A percentile compares a stretch with the other conserved stretches of the same genome.
Evolutionary conservation across 305 asterid species (phyloP).

Genomic region (Withania somnifera): DNA sequence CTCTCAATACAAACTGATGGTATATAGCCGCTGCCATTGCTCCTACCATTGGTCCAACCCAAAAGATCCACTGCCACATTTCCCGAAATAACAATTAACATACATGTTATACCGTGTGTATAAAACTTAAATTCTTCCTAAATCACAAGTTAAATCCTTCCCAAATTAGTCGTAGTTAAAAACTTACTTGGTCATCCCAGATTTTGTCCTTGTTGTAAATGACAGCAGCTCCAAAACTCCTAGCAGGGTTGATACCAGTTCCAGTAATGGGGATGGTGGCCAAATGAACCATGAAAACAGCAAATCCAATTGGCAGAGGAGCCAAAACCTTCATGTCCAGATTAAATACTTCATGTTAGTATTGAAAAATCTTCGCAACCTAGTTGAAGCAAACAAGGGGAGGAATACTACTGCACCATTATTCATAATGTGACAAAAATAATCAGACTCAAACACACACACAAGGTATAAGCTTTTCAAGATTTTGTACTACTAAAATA

Average conservation of each 20-base stretch:
- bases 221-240: slow-evolving; percentile 84
- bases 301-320: slow-evolving; percentile 85
- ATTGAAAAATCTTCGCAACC: background rate
- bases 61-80: slow-evolving; percentile 67
- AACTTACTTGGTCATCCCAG: slow-evolving; percentile 78
- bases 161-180: background rate
- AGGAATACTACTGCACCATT: background rate
- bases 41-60: slow-evolving; percentile 90
- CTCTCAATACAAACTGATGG: slow-evolving; percentile 73
- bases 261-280: slow-evolving; percentile 82
- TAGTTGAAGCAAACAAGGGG: background rate
- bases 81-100: no score
- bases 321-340: slow-evolving; percentile 52
- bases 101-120: no score
- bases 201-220: slow-evolving; percentile 41
- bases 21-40: slow-evolving; percentile 65
- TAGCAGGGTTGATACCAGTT: slow-evolving; percentile 79
- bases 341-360: background rate
- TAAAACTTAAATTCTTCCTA: background rate
- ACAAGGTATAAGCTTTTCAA: no score
- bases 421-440: no score
- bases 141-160: background rate
- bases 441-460: no score
- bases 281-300: slow-evolving; percentile 82
- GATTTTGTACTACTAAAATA: background rate